Percentiles rank a stretch among this genome's conserved stretches.
phyloP scores from a whole-genome alignment of 345 rosid genomes.

The Eucalyptus cloeziana region DNA sequence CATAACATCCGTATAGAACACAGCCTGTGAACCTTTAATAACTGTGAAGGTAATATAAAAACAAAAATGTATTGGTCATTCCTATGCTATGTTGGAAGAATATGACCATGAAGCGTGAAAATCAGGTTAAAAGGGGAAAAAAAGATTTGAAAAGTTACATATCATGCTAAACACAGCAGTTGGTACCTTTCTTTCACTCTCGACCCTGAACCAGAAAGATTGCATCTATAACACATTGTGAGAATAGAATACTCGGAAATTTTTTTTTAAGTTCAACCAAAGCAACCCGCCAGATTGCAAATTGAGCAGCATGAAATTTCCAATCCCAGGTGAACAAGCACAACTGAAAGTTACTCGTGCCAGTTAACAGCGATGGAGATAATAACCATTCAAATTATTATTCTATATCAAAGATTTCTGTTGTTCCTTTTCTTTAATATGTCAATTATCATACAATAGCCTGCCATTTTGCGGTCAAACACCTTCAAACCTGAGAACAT shows the following conservation, averaged over 20 bases:
- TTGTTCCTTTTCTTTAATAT: background rate
- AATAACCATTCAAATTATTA: background rate
- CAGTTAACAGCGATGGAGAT: background rate
- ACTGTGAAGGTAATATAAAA: slow-evolving; percentile 26
- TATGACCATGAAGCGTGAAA: background rate
- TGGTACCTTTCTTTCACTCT: background rate
- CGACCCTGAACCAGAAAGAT: background rate
- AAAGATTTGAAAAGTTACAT: background rate
- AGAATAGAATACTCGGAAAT: background rate
- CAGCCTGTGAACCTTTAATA: slow-evolving; percentile 55
- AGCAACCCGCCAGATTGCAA: background rate
- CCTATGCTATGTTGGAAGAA: background rate
- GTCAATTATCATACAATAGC: background rate
- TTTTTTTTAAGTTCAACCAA: background rate
- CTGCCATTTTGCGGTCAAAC: background rate
- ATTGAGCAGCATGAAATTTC: background rate
- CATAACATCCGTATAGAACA: slow-evolving; percentile 53
- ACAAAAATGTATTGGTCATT: background rate
- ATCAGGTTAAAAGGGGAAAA: background rate
- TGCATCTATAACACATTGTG: background rate
- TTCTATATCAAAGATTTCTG: background rate
- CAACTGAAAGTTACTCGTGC: background rate
- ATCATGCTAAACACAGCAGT: background rate
- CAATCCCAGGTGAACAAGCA: background rate
- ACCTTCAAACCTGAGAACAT: background rate